These are phyloP conservation scores for Starmera quercuum DNA, from an alignment of 805 yeast genomes.

Conservation along the genomic window DNA sequence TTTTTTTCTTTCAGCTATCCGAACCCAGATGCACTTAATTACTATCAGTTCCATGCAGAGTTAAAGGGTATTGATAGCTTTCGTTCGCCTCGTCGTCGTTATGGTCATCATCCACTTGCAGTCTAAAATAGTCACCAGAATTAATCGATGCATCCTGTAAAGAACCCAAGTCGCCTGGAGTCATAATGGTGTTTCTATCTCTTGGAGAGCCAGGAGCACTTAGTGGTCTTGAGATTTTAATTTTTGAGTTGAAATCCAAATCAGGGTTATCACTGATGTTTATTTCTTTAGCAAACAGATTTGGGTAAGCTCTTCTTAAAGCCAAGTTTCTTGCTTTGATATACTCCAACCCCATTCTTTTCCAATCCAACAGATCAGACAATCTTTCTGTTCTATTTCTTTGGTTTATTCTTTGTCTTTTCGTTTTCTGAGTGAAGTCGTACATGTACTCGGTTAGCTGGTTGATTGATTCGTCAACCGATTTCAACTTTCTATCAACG, in stretches of 20 bases:
- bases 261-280: slow-evolving; percentile 2
- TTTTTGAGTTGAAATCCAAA: slow-evolving; percentile 30
- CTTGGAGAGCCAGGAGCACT: slow-evolving; percentile 98
- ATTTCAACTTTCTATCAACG: slow-evolving; percentile 88
- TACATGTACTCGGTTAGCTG: slow-evolving; percentile 87
- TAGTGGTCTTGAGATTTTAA: slow-evolving; percentile 83
- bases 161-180: slow-evolving; percentile 98
- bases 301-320: slow-evolving; percentile 89
- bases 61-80: slow-evolving; percentile 34
- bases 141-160: slow-evolving; percentile 81
- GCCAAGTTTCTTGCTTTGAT: slow-evolving; percentile 91
- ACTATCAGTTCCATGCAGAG: slow-evolving; percentile 32
- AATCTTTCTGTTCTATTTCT: slow-evolving; percentile 94
- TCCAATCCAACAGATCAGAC: slow-evolving; percentile 93
- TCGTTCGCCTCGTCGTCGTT: slow-evolving; percentile 37
- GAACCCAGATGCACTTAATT: background rate
- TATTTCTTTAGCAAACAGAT: slow-evolving; percentile 42
- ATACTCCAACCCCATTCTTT: slow-evolving; percentile 95
- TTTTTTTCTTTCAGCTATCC: background rate
- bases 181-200: slow-evolving; percentile 70
- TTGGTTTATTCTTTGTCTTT: slow-evolving; percentile 96
- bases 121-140: slow-evolving; percentile 70
- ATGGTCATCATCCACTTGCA: no score
- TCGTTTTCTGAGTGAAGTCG: slow-evolving; percentile 78
- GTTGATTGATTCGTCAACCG: slow-evolving; percentile 87